Evolutionary conservation across 192 early-diverging fungal genomes (phyloP), one percentile per base, ranked within the genome.

Genomic region (Rhizophagus clarus): DNA sequence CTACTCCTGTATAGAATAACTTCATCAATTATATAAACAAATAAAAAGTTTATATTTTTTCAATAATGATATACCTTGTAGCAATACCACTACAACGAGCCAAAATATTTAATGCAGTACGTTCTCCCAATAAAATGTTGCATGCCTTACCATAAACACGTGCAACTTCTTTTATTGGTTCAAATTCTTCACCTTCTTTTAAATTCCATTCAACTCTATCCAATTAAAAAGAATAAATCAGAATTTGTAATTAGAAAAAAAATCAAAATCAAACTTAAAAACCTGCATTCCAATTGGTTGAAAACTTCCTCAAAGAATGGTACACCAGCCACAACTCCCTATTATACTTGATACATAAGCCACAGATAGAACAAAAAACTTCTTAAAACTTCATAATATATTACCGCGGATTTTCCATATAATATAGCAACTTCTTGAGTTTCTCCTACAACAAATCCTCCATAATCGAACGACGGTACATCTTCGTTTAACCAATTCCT

Each of bases 261-360:
- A 24, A 37, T 32, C 12, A 20, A 11, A 45, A 3, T 40, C 2
- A 37, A 45, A 37, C 15, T 26, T 69, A 69, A 74, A 77, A 87
- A 95, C 93, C 87, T 90, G 90, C 97, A 99, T 45, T 90, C 93
- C 4, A 95, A 85, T 82, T 99, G 96, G 49, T 84, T 86, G 85
- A 99, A 99, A 28, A 99, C 94, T 84, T 99, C 95, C 72, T 96
- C 90, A 81, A 98, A 97, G 79, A 99, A 99, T 37, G 97, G 97
- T 11, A 94, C 90, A 56, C 97, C 97, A 15, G 97, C 97, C 12
- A 99, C 83, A 26, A 97, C 92, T 67, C 97, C 97, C 77, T 89
- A 51, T 34, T 40, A 10, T 28, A 66, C 6, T 74, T 10, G 24
- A 31, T 79, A 0, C 6, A 47, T 42, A 22, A 22, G 40, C n/a